Conservation (phyloP, 768 basidiomycete genomes). For the Fistulinella prunicolor region DNA sequence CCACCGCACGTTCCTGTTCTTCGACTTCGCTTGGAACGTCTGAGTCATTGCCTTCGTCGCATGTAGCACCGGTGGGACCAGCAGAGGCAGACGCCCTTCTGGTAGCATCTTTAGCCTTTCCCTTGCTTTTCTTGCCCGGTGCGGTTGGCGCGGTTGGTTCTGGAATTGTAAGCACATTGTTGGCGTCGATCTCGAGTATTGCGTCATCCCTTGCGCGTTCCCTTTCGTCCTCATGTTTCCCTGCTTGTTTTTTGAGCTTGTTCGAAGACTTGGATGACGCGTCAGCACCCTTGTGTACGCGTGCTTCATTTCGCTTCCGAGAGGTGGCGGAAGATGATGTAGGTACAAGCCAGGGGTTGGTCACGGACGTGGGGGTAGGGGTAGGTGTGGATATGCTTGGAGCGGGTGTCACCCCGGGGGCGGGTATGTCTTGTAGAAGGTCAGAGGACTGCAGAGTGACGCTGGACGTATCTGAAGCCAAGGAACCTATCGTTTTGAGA, state of each 20-base stretch:
- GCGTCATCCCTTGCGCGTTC: conserved; percentile 71
- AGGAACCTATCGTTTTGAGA: conserved; percentile 28
- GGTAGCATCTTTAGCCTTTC: conserved; percentile 9
- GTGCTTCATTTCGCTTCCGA: conserved; percentile 71
- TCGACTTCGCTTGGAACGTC: conserved; percentile 67
- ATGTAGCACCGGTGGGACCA: neutral
- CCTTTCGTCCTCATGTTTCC: conserved; percentile 55
- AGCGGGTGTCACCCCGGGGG: conserved; percentile 4
- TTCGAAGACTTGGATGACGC: conserved; percentile 64
- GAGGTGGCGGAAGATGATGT: conserved; percentile 43
- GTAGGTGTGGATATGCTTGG: conserved; percentile 17
- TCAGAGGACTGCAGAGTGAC: conserved; percentile 62
- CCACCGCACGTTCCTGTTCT: conserved; percentile 54
- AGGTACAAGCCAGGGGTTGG: conserved; percentile 82
- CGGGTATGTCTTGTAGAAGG: conserved; percentile 38
- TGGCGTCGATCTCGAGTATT: conserved; percentile 64
- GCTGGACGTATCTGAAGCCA: conserved; percentile 60
- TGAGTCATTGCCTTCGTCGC: conserved; percentile 33
- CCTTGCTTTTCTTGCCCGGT: conserved; percentile 14
- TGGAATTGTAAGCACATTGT: conserved; percentile 18
- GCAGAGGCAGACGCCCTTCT: conserved; percentile 4
- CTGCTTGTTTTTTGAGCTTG: conserved; percentile 64
- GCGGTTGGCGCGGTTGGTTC: neutral
- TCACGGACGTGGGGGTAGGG: conserved; percentile 13
- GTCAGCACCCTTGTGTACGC: conserved; percentile 65